phyloP scores from a whole-genome alignment of 768 basidiomycete species.

The Naganishia kalamii region DNA sequence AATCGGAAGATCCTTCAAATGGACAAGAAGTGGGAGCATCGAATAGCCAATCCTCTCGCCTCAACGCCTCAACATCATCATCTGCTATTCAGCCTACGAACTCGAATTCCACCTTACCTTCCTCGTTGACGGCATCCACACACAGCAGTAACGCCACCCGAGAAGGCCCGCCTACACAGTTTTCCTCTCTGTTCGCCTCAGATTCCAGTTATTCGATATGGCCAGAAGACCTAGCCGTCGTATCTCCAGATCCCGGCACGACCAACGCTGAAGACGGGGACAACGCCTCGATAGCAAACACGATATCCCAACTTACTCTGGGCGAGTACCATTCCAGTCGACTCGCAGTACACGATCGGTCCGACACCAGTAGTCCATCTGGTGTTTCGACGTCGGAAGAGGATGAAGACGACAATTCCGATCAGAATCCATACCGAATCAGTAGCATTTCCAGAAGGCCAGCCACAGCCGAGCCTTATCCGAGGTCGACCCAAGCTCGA shows the following conservation, averaged over 20 bases:
- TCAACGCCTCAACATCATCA: no score
- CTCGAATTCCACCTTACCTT: neutral
- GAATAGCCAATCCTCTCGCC: no score
- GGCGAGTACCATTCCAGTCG: neutral
- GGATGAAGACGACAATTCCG: neutral
- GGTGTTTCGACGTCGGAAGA: neutral
- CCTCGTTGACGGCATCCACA: neutral
- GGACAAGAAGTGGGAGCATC: no score
- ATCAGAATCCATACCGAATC: neutral
- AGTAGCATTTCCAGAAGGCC: neutral
- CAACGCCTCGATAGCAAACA: neutral
- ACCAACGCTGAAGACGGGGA: neutral
- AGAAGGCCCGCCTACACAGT: neutral
- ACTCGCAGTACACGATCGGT: neutral
- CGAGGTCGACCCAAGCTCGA: neutral
- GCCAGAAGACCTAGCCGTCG: neutral
- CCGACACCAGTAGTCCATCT: neutral
- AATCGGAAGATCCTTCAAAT: no score
- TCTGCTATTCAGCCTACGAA: no score
- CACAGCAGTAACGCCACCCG: neutral
- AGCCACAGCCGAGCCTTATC: neutral
- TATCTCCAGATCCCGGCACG: neutral
- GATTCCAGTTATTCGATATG: conserved; percentile 9
- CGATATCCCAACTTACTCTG: neutral
- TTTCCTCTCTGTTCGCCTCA: neutral